Evolutionary conservation across 805 yeast species (phyloP).

Genomic region (Starmerella floricola): DNA sequence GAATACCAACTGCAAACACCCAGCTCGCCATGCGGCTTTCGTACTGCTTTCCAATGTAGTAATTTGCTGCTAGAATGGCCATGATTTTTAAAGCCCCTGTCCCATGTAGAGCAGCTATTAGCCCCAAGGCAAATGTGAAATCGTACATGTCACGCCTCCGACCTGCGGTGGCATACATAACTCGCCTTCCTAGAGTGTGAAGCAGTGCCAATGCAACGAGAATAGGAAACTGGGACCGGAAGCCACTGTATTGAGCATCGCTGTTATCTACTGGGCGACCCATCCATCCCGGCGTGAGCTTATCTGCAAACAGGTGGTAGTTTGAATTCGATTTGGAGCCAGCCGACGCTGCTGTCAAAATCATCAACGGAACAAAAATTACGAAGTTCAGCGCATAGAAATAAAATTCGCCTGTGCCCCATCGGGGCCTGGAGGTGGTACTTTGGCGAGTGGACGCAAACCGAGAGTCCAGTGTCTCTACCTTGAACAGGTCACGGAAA

Average conservation of each 20-base stretch:
- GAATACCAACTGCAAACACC: slow-evolving; percentile 65
- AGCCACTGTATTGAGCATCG: slow-evolving; percentile 77
- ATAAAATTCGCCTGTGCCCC: slow-evolving; percentile 68
- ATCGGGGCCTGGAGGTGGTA: slow-evolving; percentile 38
- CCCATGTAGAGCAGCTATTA: slow-evolving; percentile 70
- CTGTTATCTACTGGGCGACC: slow-evolving; percentile 76
- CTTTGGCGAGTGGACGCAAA: slow-evolving; percentile 29
- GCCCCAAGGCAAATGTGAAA: slow-evolving; percentile 53
- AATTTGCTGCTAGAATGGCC: slow-evolving; percentile 46
- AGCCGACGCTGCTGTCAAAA: slow-evolving; percentile 57
- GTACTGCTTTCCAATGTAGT: slow-evolving; percentile 29
- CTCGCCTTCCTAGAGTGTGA: slow-evolving; percentile 45
- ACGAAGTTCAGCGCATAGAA: slow-evolving; percentile 52
- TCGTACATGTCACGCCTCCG: slow-evolving; percentile 48
- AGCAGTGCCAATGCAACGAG: slow-evolving; percentile 41
- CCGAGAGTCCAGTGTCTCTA: slow-evolving; percentile 36
- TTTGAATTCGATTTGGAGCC: slow-evolving; percentile 47
- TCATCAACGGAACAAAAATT: slow-evolving; percentile 70
- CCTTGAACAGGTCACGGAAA: slow-evolving; percentile 25
- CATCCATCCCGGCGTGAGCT: slow-evolving; percentile 74
- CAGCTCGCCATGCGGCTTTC: slow-evolving; percentile 37
- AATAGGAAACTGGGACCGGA: slow-evolving; percentile 65
- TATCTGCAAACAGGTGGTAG: slow-evolving; percentile 47
- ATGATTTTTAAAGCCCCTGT: slow-evolving; percentile 51
- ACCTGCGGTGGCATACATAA: slow-evolving; percentile 18